Evolutionary conservation across 306 rosid species (phyloP), one percentile per base, ranked within the genome.

Genomic region (Neltuma alba): DNA sequence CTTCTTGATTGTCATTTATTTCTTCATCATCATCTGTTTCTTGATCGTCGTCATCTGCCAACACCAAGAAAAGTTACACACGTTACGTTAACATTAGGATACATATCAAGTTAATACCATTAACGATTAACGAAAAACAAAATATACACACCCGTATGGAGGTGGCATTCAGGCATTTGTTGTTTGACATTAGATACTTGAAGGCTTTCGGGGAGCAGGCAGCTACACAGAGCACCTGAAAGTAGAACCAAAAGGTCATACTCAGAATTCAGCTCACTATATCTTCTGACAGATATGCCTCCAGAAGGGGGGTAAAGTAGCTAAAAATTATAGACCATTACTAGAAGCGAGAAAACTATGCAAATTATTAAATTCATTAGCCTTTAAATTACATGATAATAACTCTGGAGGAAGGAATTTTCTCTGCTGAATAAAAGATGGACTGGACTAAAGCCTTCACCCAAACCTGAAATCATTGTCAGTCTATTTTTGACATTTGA

Each of bases 171-270:
- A 2, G 99, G 97, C 70, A 81, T 69, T 80, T 84, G 93, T 86
- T 89, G 96, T 87, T 93, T 91, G 81, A 96, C 94, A 38, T 86
- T 64, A 40, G 94, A 85, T 64, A 85, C 91, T 91, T 93, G 92
- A 81, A 96, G 92, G 81, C 94, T 88, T 88, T 96, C 99, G 63
- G 99, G 99, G 74, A 96, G 97, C 81, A 96, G 76, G 85, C 99
- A 96, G 77, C 99, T 87, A 79, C 99, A 96, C 67, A 96, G 47
- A 67, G 91, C 76, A 86, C 98, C 99, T 96, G 94, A 78, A 82
- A 85, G 76, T 87, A 79, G 78, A 65, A 74, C 70, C 80, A 81
- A 81, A 83, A 75, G 47, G 44, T 8, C 18, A 23, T 18, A 66
- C 58, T 64, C 67, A 61, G 60, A 63, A 76, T 33, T 61, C 76